These are phyloP conservation scores for Spathaspora hagerdaliae DNA, from an alignment of 805 yeast genomes.

Conservation along the genomic window DNA sequence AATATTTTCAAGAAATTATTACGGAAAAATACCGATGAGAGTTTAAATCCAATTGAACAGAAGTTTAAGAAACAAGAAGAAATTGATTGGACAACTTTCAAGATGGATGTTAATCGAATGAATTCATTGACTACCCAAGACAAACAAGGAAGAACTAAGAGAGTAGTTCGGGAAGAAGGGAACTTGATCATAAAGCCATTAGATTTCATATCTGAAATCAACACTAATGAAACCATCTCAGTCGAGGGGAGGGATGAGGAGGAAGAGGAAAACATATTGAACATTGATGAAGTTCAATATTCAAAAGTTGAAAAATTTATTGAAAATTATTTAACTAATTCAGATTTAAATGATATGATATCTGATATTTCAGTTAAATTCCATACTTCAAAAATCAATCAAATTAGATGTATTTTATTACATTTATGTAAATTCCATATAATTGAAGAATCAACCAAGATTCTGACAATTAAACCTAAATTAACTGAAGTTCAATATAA, in stretches of 20 bases:
- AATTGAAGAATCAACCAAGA: slow-evolving; percentile 33
- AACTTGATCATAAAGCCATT: slow-evolving; percentile 39
- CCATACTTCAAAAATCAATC: slow-evolving; percentile 40
- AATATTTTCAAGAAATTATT: slow-evolving; percentile 44
- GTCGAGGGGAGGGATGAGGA: slow-evolving; percentile 9
- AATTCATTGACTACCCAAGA: slow-evolving; percentile 66
- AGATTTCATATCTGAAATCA: slow-evolving; percentile 39
- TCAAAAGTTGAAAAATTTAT: slow-evolving; percentile 31
- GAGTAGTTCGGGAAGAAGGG: slow-evolving; percentile 42
- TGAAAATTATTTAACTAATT: slow-evolving; percentile 20
- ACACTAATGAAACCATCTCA: slow-evolving; percentile 32
- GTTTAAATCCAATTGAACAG: slow-evolving; percentile 27
- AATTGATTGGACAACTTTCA: slow-evolving; percentile 38
- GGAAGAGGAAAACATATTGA: not conserved
- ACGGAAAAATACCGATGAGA: slow-evolving; percentile 24
- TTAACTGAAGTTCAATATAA: slow-evolving; percentile 40
- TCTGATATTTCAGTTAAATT: slow-evolving; percentile 40
- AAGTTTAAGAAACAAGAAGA: slow-evolving; percentile 27
- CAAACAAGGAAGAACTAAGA: slow-evolving; percentile 62
- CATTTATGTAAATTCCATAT: slow-evolving; percentile 66
- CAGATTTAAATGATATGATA: slow-evolving; percentile 39
- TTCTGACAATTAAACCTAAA: slow-evolving; percentile 37
- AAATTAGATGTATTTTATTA: slow-evolving; percentile 56
- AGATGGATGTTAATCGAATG: slow-evolving; percentile 65
- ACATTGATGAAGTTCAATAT: slow-evolving; percentile 13